phyloP scores from a whole-genome alignment of 1,284 basidiomycete species.

The Erythrobasidium hasegawianum region DNA sequence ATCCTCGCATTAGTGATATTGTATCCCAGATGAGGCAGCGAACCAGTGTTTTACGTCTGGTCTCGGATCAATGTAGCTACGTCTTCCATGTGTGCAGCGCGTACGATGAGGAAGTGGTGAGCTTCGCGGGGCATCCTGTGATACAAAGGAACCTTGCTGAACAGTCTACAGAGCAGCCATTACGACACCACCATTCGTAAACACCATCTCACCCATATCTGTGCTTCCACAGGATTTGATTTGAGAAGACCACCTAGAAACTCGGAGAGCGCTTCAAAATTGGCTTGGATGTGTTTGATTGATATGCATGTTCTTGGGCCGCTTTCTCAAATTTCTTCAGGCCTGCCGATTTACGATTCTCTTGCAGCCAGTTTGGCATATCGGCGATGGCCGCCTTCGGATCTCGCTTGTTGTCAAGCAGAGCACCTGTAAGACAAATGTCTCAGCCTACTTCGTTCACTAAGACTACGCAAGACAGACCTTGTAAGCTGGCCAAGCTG shows the following conservation, averaged over 20 bases:
- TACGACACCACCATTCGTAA: too few species aligned
- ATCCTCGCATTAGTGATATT: too few species aligned
- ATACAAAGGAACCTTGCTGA: too few species aligned
- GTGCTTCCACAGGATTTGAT: background rate
- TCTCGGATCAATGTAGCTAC: too few species aligned
- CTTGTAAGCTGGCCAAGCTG: slow-evolving; percentile 17
- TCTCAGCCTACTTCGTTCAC: slow-evolving; percentile 19
- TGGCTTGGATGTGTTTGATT: background rate
- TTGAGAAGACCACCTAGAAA: background rate
- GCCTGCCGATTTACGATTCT: background rate
- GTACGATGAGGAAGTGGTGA: too few species aligned
- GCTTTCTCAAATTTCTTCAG: background rate
- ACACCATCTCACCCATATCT: too few species aligned
- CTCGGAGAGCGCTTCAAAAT: background rate
- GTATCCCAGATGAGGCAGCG: too few species aligned
- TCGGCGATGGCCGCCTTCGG: slow-evolving; percentile 10
- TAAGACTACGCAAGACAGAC: slow-evolving; percentile 2
- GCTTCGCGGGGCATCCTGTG: too few species aligned
- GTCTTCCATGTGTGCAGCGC: too few species aligned
- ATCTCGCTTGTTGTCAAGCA: slow-evolving; percentile 19
- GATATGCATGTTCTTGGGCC: background rate
- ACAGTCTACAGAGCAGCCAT: too few species aligned
- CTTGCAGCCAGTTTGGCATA: slow-evolving; percentile 12
- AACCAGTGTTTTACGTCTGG: too few species aligned
- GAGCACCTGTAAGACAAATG: background rate